Percentiles rank a stretch among this genome's conserved stretches.
Evolutionary conservation across 2,329 filamentous ascomycete species (phyloP).

Genomic region (Fusarium sp.): DNA sequence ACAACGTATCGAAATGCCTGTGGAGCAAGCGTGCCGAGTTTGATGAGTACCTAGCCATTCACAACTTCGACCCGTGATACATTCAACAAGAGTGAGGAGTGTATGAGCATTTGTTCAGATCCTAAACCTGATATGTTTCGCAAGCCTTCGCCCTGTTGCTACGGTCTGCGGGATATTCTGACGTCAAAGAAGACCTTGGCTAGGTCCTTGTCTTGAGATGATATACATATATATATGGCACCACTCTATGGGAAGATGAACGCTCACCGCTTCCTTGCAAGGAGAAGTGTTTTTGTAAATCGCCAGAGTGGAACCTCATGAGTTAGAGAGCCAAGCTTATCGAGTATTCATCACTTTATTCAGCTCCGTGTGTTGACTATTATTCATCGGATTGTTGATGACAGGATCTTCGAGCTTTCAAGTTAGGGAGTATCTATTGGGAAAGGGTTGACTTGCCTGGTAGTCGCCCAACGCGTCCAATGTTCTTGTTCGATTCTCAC

Average conservation of each 20-base stretch:
- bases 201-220: neutral
- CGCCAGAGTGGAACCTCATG: slow-evolving; percentile 6
- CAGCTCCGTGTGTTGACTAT: slow-evolving; percentile 15
- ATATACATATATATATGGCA: slow-evolving; percentile 6
- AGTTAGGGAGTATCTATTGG: slow-evolving; percentile 26
- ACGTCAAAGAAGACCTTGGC: slow-evolving; percentile 14
- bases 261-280: slow-evolving; percentile 37
- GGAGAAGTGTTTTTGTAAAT: slow-evolving; percentile 15
- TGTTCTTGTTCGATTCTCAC: slow-evolving; percentile 3
- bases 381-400: slow-evolving; percentile 5
- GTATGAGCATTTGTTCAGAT: neutral
- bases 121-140: neutral
- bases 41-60: neutral
- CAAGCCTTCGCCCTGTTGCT: neutral
- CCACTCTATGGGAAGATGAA: neutral
- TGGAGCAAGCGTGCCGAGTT: neutral
- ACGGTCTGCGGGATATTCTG: neutral
- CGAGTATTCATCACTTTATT: slow-evolving; percentile 8
- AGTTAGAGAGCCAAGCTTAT: slow-evolving; percentile 10
- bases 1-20: neutral
- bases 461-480: slow-evolving; percentile 9
- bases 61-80: neutral
- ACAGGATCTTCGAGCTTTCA: slow-evolving; percentile 26
- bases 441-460: slow-evolving; percentile 9
- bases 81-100: neutral